These are phyloP conservation scores for Mytilinidion resinicola DNA, from an alignment of 495 filamentous ascomycete genomes.

Conservation along the genomic window DNA sequence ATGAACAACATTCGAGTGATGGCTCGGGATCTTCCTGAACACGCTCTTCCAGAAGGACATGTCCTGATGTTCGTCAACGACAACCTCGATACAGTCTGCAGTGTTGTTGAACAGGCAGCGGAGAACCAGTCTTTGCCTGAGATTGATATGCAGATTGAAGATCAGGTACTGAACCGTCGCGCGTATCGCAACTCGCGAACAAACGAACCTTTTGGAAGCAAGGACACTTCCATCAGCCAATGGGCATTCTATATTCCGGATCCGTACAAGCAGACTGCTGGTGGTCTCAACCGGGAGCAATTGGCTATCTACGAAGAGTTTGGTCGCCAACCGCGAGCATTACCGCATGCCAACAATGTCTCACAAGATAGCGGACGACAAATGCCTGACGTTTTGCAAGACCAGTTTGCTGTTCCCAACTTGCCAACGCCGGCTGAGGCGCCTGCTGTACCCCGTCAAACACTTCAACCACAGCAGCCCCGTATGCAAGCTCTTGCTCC, in stretches of 20 bases:
- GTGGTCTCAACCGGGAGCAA: constrained; percentile 84
- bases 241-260: constrained; percentile 87
- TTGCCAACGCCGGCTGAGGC: constrained; percentile 76
- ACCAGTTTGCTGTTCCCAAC: constrained; percentile 72
- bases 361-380: constrained; percentile 55
- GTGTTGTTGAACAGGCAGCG: constrained; percentile 86
- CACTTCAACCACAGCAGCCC: constrained; percentile 48
- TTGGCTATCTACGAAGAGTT: constrained; percentile 96
- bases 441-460: constrained; percentile 64
- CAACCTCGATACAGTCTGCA: constrained; percentile 88
- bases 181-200: constrained; percentile 64
- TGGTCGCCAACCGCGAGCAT: constrained; percentile 65
- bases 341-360: constrained; percentile 49
- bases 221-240: constrained; percentile 66
- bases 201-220: constrained; percentile 61
- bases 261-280: constrained; percentile 73
- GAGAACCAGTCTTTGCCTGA: constrained; percentile 88
- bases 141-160: constrained; percentile 84
- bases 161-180: constrained; percentile 64
- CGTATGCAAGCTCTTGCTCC: constrained; percentile 32
- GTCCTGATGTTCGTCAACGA: constrained; percentile 98
- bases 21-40: constrained; percentile 60
- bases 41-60: constrained; percentile 73
- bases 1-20: constrained; percentile 86
- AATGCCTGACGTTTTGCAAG: constrained; percentile 71